A percentile compares a stretch with the other conserved stretches of the same genome.
phyloP scores from a whole-genome alignment of 352 stramenopile genomes.

The Pythium scleroteichum region DNA sequence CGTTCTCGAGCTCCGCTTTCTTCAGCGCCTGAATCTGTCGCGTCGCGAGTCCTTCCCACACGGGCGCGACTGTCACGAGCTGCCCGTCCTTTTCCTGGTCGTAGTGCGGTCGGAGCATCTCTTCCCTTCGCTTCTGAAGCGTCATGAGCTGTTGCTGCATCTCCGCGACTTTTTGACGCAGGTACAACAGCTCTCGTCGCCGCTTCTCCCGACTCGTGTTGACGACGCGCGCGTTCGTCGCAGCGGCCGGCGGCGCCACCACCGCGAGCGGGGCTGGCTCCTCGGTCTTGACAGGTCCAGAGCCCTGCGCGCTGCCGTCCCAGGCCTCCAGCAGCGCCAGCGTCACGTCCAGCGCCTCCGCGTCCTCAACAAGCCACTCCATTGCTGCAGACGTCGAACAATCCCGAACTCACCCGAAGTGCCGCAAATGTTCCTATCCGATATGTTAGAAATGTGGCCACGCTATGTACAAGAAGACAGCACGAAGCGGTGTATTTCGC shows the following conservation, averaged over 20 bases:
- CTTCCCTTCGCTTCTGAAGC: background rate
- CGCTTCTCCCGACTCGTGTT: constrained; percentile 1
- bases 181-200: background rate
- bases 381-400: background rate
- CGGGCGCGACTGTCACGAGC: constrained; percentile 15
- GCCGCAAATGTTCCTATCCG: background rate
- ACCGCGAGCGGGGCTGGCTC: background rate
- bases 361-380: background rate
- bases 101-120: constrained; percentile 1
- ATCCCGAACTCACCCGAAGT: too few species aligned
- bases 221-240: background rate
- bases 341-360: background rate
- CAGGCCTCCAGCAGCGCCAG: background rate
- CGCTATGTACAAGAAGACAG: too few species aligned
- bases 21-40: constrained; percentile 40
- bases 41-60: constrained; percentile 45
- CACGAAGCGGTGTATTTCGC: background rate
- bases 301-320: background rate
- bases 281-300: background rate
- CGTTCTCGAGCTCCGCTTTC: constrained; percentile 25
- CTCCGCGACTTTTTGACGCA: background rate
- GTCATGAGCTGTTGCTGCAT: background rate
- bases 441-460: background rate
- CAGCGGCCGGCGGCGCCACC: background rate
- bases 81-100: background rate